Evolutionary conservation across 345 rosid species (phyloP).

Genomic region (Eucalyptus decipiens): DNA sequence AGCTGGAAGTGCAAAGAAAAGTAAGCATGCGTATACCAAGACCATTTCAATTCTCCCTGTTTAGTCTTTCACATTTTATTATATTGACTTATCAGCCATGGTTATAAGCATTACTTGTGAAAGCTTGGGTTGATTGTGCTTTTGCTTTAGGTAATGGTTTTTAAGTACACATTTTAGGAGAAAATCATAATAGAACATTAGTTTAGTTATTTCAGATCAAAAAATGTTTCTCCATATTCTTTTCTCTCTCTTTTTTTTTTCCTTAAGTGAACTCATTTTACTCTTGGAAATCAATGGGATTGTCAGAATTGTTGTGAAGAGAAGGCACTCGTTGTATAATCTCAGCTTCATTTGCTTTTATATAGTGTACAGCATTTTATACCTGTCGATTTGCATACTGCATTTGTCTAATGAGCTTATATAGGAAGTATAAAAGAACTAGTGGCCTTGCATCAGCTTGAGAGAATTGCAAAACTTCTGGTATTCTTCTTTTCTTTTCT

Average conservation of each 20-base stretch:
- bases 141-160: background rate
- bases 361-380: background rate
- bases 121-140: background rate
- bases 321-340: background rate
- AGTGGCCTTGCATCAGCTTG: background rate
- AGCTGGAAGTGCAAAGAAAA: constrained; percentile 74
- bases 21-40: constrained; percentile 17
- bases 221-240: background rate
- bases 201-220: background rate
- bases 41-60: background rate
- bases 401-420: background rate
- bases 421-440: background rate
- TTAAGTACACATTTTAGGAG: background rate
- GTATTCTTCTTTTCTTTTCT: background rate
- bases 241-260: background rate
- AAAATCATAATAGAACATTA: background rate
- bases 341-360: background rate
- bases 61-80: background rate
- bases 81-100: background rate
- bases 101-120: background rate
- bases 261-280: background rate
- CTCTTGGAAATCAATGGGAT: background rate
- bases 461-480: background rate
- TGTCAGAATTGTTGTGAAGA: background rate
- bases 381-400: background rate